Evolutionary conservation across 129 eudicot species (phyloP), one percentile per base, ranked within the genome.

Genomic region (Pulicaria dysenterica): DNA sequence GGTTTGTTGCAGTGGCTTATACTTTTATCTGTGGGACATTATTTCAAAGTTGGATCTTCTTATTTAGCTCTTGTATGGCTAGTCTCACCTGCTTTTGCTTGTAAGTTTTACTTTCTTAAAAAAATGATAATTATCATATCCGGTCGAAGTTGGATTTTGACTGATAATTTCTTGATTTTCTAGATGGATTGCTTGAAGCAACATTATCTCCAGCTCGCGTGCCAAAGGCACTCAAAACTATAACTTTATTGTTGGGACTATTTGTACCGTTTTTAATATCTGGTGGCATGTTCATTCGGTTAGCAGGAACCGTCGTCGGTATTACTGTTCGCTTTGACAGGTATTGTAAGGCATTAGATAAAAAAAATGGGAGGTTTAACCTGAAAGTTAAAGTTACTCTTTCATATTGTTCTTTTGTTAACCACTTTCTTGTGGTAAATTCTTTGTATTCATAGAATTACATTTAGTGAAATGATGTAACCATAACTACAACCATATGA

Each of bases 131-230:
- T 4, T 63, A 11, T 24, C 2, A 10, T 50, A 15, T 6, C 17
- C 16, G 46, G 73, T 24, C 11, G 3, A 51, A 62, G 37, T 72
- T 48, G 39, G 49, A 40, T 60, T 40, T 64, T 46, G 2, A 53
- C 73, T 85, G 60, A 78, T 75, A 50, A 67, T 14, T 77, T 81
- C 50, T 82, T 62, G 62, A 69, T 47, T 60, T 14, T 81, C 11
- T 72, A 95, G 99, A 95, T 88, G 97, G 97, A 53, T 80, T 95
- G 80, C 91, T 95, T 59, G 99, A 95, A 80, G 97, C 99, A 63
- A 95, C 97, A 57, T 79, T 95, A 69, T 90, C 97, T 40, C 86
- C 99, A 31, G 62, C 84, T 56, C 88, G 96, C 45, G 67, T 83
- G 49, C 99, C 97, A 7, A 90, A 85, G 79, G 94, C 91, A 4